A percentile compares a stretch with the other conserved stretches of the same genome.
Evolutionary conservation across 2,329 filamentous ascomycete species (phyloP).

Genomic region (Dryadomyces quercus-mongolicae): DNA sequence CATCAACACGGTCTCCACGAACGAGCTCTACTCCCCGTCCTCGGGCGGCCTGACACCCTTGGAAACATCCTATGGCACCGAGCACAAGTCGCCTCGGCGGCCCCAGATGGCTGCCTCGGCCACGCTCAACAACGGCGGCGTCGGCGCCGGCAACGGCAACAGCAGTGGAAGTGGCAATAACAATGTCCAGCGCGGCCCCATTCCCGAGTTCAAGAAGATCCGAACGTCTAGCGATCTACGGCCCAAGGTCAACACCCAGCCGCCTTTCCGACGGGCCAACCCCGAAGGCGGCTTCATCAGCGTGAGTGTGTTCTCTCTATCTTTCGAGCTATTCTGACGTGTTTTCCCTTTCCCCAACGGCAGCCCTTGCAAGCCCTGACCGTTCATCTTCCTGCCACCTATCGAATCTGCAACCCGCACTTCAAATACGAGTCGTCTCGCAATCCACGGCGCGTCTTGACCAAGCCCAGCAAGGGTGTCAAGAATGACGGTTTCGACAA

Average conservation of each 20-base stretch:
- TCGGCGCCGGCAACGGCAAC: background rate
- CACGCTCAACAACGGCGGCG: slow-evolving; percentile 6
- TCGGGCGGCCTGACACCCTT: slow-evolving; percentile 55
- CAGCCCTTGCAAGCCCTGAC: slow-evolving; percentile 93
- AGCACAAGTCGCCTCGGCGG: slow-evolving; percentile 46
- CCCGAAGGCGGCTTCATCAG: slow-evolving; percentile 98
- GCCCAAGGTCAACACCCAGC: slow-evolving; percentile 75
- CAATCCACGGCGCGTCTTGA: slow-evolving; percentile 88
- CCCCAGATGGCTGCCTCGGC: slow-evolving; percentile 15
- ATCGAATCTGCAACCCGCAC: slow-evolving; percentile 92
- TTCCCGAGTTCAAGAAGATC: slow-evolving; percentile 80
- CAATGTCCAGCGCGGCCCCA: slow-evolving; percentile 43
- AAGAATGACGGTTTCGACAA: slow-evolving; percentile 99
- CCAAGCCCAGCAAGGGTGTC: slow-evolving; percentile 93
- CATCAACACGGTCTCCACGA: slow-evolving; percentile 46
- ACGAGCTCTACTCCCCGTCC: slow-evolving; percentile 46
- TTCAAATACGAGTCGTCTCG: slow-evolving; percentile 99
- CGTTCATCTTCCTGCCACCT: slow-evolving; percentile 83
- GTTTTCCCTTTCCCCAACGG: background rate
- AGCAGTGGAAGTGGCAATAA: slow-evolving; percentile 1
- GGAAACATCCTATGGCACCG: slow-evolving; percentile 47
- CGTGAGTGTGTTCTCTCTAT: slow-evolving; percentile 38
- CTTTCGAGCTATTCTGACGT: background rate
- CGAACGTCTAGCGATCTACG: slow-evolving; percentile 61
- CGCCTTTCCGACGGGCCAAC: slow-evolving; percentile 82